Evolutionary conservation across 805 yeast genomes (phyloP).

Genomic region (Metschnikowia drakensbergensis): DNA sequence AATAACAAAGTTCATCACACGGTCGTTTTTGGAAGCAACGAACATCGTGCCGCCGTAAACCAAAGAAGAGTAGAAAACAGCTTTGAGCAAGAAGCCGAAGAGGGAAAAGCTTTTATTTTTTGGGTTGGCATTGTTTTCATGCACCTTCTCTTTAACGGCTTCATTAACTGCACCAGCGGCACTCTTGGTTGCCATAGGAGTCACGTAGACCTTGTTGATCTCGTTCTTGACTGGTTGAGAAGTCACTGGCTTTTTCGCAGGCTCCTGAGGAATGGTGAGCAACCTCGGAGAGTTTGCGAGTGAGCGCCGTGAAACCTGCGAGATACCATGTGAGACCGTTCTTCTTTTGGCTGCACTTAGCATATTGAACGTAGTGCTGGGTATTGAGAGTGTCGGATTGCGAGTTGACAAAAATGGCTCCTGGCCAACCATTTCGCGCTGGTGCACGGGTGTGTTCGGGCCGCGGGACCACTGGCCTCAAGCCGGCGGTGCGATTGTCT

Average conservation of each 20-base stretch:
- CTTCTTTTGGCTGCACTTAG: constrained; percentile 10
- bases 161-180: constrained; percentile 7
- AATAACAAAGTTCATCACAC: constrained; percentile 42
- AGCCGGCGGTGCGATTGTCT: too few relatives aligned
- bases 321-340: constrained; percentile 3
- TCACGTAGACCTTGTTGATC: constrained; percentile 4
- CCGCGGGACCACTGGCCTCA: background rate
- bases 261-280: constrained; percentile 11
- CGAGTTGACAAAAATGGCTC: constrained; percentile 1
- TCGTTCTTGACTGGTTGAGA: constrained; percentile 16
- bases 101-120: constrained; percentile 31
- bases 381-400: constrained; percentile 1
- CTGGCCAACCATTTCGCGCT: constrained; percentile 8
- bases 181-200: constrained; percentile 3
- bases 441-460: constrained; percentile 7
- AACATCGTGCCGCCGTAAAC: constrained; percentile 39
- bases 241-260: constrained; percentile 15
- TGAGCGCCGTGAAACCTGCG: constrained; percentile 8
- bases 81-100: constrained; percentile 28
- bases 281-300: constrained; percentile 11
- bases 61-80: constrained; percentile 26
- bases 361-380: constrained; percentile 7
- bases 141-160: constrained; percentile 18
- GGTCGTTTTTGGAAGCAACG: constrained; percentile 41
- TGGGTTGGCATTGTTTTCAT: constrained; percentile 14